Evolutionary conservation across 2,329 filamentous ascomycete genomes (phyloP), one percentile per base, ranked within the genome.

Genomic region (Apiospora aurea): DNA sequence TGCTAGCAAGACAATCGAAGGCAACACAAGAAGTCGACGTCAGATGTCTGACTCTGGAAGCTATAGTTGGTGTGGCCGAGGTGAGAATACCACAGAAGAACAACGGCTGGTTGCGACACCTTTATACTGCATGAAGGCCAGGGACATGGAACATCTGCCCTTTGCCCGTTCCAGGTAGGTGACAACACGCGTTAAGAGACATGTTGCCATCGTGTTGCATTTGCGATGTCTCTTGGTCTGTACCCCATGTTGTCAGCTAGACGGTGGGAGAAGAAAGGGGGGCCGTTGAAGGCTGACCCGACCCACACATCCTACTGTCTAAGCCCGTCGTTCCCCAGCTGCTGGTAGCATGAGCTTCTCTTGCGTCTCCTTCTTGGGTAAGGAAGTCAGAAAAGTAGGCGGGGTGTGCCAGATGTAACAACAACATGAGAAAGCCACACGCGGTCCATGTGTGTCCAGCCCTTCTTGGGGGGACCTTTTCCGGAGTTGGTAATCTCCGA

Each of bases 281-380:
- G 18, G 57, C 57, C 57, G 57, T 64, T 64, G 57, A 64, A n/a
- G 34, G 57, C 57, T 64, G 34, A 24, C 57, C 41, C 41, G 57
- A 41, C 57, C 57, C 57, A 51, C 57, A 64, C 57, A 34, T 49
- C 21, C 53, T 21, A 38, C 26, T 41, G 57, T 64, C 57, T 41
- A 64, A 41, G 34, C 34, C 51, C 34, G n/a, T 29, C 57, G 34
- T 41, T 64, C 34, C 34, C 18, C 57, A 64, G 34, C 18, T 34
- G 10, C 57, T 34, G 34, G 57, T 64, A 64, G n/a, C 57, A 41
- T 21, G 57, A 29, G 57, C 21, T 14, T 3, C 29, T 41, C 57
- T 64, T 64, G 18, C 18, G 34, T 10, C 41, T 64, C 11, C 18
- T 64, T 4, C 18, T 21, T 38, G 29, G n/a, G 18, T 1, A 41